Conservation (phyloP, 148 eudicot species). For the Amaranthus palmeri region DNA sequence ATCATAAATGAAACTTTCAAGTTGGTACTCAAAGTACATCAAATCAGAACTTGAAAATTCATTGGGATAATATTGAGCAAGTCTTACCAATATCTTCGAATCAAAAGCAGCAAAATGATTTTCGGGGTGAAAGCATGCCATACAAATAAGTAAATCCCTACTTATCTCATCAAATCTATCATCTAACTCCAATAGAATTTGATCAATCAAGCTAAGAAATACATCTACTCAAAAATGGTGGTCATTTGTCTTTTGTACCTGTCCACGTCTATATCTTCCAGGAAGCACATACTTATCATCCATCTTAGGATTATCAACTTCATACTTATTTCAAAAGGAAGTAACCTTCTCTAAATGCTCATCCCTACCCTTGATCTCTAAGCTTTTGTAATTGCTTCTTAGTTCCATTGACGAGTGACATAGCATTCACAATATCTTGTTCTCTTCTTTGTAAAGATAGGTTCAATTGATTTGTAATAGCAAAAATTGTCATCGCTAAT, state of each 20-base stretch:
- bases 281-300: background rate
- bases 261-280: background rate
- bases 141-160: constrained; percentile 3
- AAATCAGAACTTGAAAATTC: background rate
- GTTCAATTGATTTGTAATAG: background rate
- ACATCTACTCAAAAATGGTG: background rate
- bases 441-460: background rate
- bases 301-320: background rate
- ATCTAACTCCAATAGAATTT: background rate
- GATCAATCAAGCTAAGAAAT: background rate
- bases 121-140: background rate
- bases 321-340: background rate
- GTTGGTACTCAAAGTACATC: background rate
- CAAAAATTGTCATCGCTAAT: background rate
- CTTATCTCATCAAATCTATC: background rate
- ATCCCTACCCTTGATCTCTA: background rate
- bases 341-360: background rate
- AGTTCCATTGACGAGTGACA: background rate
- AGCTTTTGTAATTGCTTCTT: background rate
- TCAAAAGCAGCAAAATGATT: background rate
- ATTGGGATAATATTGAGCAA: background rate
- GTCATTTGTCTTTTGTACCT: background rate
- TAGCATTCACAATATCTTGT: background rate
- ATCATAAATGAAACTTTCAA: background rate
- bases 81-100: background rate